Base-by-base conservation (phyloP, 306 rosid species). In the Ziziphus jujuba region DNA sequence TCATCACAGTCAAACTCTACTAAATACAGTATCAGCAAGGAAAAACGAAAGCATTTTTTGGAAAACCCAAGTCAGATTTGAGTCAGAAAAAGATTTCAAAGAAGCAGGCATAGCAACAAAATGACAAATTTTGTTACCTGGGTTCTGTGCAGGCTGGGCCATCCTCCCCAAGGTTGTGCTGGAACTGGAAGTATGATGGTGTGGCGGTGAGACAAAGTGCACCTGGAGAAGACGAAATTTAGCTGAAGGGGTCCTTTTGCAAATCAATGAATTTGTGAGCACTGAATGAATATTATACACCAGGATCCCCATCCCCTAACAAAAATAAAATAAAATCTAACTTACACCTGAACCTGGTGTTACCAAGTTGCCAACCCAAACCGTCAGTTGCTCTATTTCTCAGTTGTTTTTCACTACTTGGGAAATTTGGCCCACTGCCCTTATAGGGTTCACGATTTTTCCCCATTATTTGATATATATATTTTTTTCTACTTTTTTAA, bases 61-160 rank as follows among this genome's bases (percentile, higher is more conserved):
- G n/a, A n/a, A n/a, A n/a, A n/a, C n/a, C n/a, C n/a, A n/a, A n/a
- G 20, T 66, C 49, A 34, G 35, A 53, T n/a, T 23, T 1, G 34
- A 66, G 61, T 36, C 11, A n/a, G 8, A 66, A n/a, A n/a, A 35
- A 35, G 21, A 5, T n/a, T 19, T 20, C 14, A 56, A 16, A 6
- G 8, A 60, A 19, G 25, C 48, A 8, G 22, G 7, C 15, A 31
- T 11, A 34, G 14, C 9, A 35, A 59, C 14, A 3, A 20, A 23
- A 36, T 0, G 17, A 47, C 19, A 34, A 44, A 9, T 55, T 45
- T 56, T 24, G 38, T 50, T 63, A 85, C 97, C 61, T 59, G 84
- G 75, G 69, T 79, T 77, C 59, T 74, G 80, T 7, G 82, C 62
- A 75, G 82, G 36, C 59, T 78, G 79, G 52, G 88, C 81, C 92